Percentiles rank a stretch among this genome's conserved stretches.
phyloP scores from a whole-genome alignment of 805 yeast species.

The Sugiyamaella mastotermitis region DNA sequence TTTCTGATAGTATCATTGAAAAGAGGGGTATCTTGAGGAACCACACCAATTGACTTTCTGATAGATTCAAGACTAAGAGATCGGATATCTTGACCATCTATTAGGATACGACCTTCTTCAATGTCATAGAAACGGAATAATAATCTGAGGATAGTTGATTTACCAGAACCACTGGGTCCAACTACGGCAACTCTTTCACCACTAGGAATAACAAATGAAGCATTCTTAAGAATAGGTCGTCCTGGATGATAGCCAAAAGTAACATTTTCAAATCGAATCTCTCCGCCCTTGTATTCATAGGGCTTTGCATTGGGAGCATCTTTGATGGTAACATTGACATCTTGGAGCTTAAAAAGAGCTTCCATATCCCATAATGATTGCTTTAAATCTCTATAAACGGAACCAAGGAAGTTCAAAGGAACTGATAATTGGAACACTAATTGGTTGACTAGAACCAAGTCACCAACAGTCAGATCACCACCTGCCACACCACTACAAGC shows the following conservation, averaged over 20 bases:
- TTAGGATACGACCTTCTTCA: conserved; percentile 62
- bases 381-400: conserved; percentile 90
- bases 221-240: conserved; percentile 76
- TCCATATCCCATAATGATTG: conserved; percentile 96
- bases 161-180: conserved; percentile 95
- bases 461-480: conserved; percentile 86
- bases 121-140: conserved; percentile 90
- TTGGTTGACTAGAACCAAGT: conserved; percentile 89
- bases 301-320: conserved; percentile 61
- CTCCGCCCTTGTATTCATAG: conserved; percentile 60
- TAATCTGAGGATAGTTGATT: conserved; percentile 78
- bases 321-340: conserved; percentile 59
- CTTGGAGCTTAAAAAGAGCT: conserved; percentile 78
- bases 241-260: conserved; percentile 89
- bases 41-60: conserved; percentile 76
- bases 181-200: conserved; percentile 91
- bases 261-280: conserved; percentile 83
- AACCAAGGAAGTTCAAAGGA: conserved; percentile 89
- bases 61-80: conserved; percentile 70
- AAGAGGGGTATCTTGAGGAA: conserved; percentile 95
- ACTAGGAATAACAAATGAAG: conserved; percentile 79
- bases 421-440: conserved; percentile 93
- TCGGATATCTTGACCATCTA: conserved; percentile 85
- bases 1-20: conserved; percentile 87
- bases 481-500: conserved; percentile 89